Conservation (phyloP, 768 basidiomycete species). For the Russula earlei region DNA sequence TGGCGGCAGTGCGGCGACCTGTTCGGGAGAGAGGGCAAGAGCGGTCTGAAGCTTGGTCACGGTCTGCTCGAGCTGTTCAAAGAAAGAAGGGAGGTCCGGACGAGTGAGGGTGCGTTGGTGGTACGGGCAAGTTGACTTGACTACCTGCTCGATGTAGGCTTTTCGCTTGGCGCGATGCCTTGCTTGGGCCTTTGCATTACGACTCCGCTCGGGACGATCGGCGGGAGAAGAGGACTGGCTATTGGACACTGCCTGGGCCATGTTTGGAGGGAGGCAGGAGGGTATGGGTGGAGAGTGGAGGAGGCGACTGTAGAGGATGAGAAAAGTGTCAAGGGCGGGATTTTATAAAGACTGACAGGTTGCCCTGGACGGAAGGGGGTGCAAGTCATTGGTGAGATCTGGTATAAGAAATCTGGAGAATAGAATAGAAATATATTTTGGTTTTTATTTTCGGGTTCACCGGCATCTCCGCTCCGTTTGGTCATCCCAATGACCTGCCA, state of each 20-base stretch:
- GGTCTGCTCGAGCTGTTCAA: conserved; percentile 64
- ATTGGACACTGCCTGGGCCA: conserved; percentile 7
- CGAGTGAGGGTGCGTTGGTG: not conserved
- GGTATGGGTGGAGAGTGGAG: not conserved
- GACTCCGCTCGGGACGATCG: conserved; percentile 59
- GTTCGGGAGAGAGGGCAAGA: conserved; percentile 63
- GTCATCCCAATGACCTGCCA: conserved; percentile 17
- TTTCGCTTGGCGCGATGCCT: conserved; percentile 87
- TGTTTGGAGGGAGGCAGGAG: not conserved
- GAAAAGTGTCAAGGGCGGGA: conserved; percentile 1
- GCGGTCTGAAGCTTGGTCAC: conserved; percentile 77
- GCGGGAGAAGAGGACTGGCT: not conserved
- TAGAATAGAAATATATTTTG: not conserved
- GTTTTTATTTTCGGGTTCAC: not conserved
- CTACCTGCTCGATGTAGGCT: conserved; percentile 84
- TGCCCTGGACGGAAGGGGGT: conserved; percentile 10
- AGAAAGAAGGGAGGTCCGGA: not conserved
- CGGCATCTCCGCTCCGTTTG: conserved; percentile 19
- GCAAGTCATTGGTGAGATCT: conserved; percentile 5
- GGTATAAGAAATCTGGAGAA: conserved; percentile 1
- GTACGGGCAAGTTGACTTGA: not conserved
- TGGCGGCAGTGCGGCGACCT: conserved; percentile 63
- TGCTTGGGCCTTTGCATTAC: conserved; percentile 83
- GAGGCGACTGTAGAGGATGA: conserved; percentile 1
- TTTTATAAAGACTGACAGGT: conserved; percentile 17